Conservation (phyloP, 2,329 filamentous ascomycete genomes). For the Trichoderma hamatum region DNA sequence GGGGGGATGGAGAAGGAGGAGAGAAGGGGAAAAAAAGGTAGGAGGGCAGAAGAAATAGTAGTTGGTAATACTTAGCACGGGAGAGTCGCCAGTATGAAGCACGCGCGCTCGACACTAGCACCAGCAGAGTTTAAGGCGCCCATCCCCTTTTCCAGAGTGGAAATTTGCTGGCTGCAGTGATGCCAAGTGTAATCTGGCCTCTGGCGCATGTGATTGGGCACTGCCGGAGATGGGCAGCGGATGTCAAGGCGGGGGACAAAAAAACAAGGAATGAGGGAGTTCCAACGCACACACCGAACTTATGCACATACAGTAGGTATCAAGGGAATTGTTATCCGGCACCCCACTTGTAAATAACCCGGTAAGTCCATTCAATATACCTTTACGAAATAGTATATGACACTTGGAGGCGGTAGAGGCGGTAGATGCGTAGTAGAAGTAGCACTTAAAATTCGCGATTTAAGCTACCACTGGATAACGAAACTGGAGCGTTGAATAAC, state of each 20-base stretch:
- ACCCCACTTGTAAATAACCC: too few relatives aligned
- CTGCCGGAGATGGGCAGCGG: conserved; percentile 24
- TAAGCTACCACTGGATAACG: too few relatives aligned
- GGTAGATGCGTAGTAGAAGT: too few relatives aligned
- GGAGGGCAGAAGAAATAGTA: conserved; percentile 30
- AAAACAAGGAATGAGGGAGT: neutral
- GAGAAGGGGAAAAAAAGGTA: conserved; percentile 28
- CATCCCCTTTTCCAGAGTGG: conserved; percentile 29
- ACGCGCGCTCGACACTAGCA: neutral
- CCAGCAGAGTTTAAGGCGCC: neutral
- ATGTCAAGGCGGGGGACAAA: neutral
- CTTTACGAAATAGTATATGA: too few relatives aligned
- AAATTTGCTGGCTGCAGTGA: conserved; percentile 29
- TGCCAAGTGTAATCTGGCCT: conserved; percentile 3
- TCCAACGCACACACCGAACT: neutral
- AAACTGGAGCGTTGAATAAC: too few relatives aligned
- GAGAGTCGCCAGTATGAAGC: neutral
- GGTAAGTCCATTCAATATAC: too few relatives aligned
- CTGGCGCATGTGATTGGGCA: conserved; percentile 41
- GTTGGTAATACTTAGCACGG: conserved; percentile 7
- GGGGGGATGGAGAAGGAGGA: conserved; percentile 37
- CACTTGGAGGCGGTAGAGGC: too few relatives aligned
- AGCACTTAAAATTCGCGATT: too few relatives aligned
- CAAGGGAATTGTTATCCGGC: too few relatives aligned
- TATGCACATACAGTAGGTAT: too few relatives aligned